A percentile compares a stretch with the other conserved stretches of the same genome.
These are phyloP conservation scores for Diplotaxis tenuifolia DNA, from an alignment of 345 rosid genomes.

Conservation along the genomic window DNA sequence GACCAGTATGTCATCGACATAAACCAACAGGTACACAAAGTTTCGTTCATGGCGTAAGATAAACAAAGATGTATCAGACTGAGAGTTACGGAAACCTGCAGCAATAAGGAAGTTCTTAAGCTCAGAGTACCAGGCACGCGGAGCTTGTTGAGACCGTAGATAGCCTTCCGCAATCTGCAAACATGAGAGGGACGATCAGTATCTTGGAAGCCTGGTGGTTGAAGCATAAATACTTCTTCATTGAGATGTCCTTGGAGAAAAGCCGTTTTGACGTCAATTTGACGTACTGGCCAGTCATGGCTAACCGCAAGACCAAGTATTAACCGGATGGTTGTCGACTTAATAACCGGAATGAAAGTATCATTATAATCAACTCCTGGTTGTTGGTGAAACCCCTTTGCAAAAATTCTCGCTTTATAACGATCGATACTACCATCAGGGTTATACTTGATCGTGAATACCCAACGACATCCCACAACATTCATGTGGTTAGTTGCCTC, in stretches of 20 bases:
- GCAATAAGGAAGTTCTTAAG: neutral
- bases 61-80: neutral
- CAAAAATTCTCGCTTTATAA: neutral
- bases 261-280: slow-evolving; percentile 12
- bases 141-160: neutral
- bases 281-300: neutral
- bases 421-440: neutral
- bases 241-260: neutral
- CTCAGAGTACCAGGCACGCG: neutral
- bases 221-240: neutral
- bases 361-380: neutral
- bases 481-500: neutral
- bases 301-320: neutral
- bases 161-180: neutral
- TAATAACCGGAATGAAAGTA: neutral
- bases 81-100: neutral
- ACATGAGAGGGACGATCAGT: neutral
- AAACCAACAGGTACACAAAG: neutral
- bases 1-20: slow-evolving; percentile 2
- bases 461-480: neutral
- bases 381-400: slow-evolving; percentile 16
- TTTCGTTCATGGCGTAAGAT: neutral
- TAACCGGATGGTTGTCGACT: neutral
- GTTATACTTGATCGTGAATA: neutral
- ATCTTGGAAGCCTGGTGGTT: neutral